phyloP scores from a whole-genome alignment of 2,329 filamentous ascomycete genomes.

The Neofusicoccum sp. region DNA sequence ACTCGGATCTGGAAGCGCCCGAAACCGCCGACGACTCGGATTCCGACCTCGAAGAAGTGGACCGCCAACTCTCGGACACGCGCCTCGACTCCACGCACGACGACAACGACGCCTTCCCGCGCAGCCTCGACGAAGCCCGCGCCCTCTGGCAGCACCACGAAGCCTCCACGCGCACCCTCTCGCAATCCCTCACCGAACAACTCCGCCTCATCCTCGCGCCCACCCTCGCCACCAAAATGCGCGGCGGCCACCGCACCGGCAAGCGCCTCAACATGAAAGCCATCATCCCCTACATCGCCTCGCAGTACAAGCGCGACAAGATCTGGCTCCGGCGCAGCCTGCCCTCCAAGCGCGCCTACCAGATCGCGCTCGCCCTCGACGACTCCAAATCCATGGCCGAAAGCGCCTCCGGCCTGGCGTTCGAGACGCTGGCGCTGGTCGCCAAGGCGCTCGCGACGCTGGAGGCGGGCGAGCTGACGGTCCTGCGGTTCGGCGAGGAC shows the following conservation, averaged over 20 bases:
- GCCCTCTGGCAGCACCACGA: conserved; percentile 85
- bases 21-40: conserved; percentile 37
- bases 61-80: conserved; percentile 54
- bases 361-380: conserved; percentile 96
- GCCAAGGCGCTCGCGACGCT: conserved; percentile 85
- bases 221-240: conserved; percentile 92
- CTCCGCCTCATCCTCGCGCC: conserved; percentile 93
- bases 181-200: conserved; percentile 87
- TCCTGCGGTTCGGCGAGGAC: conserved; percentile 83
- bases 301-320: conserved; percentile 97
- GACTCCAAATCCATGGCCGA: conserved; percentile 95
- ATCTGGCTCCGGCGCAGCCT: conserved; percentile 97
- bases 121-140: conserved; percentile 55
- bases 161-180: conserved; percentile 77
- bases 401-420: conserved; percentile 74
- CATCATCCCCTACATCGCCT: conserved; percentile 99
- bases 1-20: conserved; percentile 40
- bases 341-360: conserved; percentile 90
- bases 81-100: background rate
- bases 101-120: conserved; percentile 43
- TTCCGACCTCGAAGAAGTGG: conserved; percentile 42
- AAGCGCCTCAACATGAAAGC: conserved; percentile 99
- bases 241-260: conserved; percentile 93
- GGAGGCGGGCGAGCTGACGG: conserved; percentile 88
- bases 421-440: conserved; percentile 92